Conservation (phyloP, 495 filamentous ascomycete species). For the Aspergillus campestris region DNA sequence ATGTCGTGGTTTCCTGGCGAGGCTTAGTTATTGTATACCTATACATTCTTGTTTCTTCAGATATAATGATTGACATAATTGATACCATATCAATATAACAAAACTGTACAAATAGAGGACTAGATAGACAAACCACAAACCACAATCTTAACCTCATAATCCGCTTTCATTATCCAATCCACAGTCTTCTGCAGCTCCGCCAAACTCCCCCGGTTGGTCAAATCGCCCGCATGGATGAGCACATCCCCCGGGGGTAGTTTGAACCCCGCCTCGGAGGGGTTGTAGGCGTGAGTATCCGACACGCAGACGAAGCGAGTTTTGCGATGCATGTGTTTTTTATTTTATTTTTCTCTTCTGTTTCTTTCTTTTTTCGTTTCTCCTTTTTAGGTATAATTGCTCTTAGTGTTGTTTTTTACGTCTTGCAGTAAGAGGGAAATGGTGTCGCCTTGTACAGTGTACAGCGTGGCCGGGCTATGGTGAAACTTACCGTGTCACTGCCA, state of each 20-base stretch:
- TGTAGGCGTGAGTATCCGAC: slow-evolving; percentile 53
- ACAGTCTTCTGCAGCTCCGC: slow-evolving; percentile 45
- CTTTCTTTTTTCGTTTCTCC: too few species aligned
- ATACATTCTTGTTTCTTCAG: neutral
- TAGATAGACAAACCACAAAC: slow-evolving; percentile 42
- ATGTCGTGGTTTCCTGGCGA: slow-evolving; percentile 70
- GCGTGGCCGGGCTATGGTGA: too few species aligned
- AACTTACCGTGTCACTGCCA: too few species aligned
- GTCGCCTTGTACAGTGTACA: too few species aligned
- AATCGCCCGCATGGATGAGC: slow-evolving; percentile 52
- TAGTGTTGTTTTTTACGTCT: too few species aligned
- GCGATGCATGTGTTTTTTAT: slow-evolving; percentile 22
- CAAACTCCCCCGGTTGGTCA: slow-evolving; percentile 49
- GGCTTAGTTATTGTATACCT: neutral
- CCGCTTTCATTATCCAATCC: slow-evolving; percentile 46
- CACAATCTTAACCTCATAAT: slow-evolving; percentile 50
- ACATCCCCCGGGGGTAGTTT: slow-evolving; percentile 51
- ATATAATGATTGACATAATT: neutral
- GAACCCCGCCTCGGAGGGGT: slow-evolving; percentile 41
- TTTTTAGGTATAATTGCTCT: too few species aligned
- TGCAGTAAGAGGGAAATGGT: too few species aligned
- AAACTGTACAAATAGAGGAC: neutral
- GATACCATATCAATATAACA: neutral
- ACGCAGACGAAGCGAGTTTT: slow-evolving; percentile 53
- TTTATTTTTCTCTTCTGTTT: too few species aligned